Percentiles rank a stretch among this genome's conserved stretches.
Evolutionary conservation across 208 protist species (phyloP).

Genomic region (Endotrypanum monterogeii): DNA sequence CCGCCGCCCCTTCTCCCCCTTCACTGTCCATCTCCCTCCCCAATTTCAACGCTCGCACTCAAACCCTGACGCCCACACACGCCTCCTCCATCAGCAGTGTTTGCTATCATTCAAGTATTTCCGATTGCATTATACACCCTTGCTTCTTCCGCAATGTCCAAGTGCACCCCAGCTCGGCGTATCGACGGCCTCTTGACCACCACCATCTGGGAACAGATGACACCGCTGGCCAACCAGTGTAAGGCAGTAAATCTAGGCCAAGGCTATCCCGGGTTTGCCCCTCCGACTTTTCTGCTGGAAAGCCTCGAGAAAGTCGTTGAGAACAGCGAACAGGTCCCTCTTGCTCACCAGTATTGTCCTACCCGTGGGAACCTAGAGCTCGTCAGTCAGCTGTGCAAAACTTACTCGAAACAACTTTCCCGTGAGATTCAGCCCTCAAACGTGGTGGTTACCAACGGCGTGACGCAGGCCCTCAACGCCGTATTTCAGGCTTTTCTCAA

Average conservation of each 20-base stretch:
- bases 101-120: background rate
- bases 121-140: background rate
- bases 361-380: slow-evolving; percentile 69
- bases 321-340: slow-evolving; percentile 38
- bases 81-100: background rate
- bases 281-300: slow-evolving; percentile 72
- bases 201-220: slow-evolving; percentile 86
- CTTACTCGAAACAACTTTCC: slow-evolving; percentile 64
- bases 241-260: slow-evolving; percentile 93
- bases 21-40: background rate
- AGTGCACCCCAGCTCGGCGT: slow-evolving; percentile 34
- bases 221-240: slow-evolving; percentile 80
- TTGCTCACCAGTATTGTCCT: slow-evolving; percentile 86
- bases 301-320: slow-evolving; percentile 48
- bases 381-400: slow-evolving; percentile 51
- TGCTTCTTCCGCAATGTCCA: slow-evolving; percentile 23
- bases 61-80: background rate
- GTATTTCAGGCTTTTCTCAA: slow-evolving; percentile 82
- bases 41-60: no score
- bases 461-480: slow-evolving; percentile 82
- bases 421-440: slow-evolving; percentile 60
- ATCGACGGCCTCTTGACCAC: slow-evolving; percentile 35
- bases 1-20: background rate
- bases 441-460: slow-evolving; percentile 79
- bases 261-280: slow-evolving; percentile 88